Evolutionary conservation across 2,329 filamentous ascomycete genomes (phyloP).

Genomic region (Geoglossum cookeanum): DNA sequence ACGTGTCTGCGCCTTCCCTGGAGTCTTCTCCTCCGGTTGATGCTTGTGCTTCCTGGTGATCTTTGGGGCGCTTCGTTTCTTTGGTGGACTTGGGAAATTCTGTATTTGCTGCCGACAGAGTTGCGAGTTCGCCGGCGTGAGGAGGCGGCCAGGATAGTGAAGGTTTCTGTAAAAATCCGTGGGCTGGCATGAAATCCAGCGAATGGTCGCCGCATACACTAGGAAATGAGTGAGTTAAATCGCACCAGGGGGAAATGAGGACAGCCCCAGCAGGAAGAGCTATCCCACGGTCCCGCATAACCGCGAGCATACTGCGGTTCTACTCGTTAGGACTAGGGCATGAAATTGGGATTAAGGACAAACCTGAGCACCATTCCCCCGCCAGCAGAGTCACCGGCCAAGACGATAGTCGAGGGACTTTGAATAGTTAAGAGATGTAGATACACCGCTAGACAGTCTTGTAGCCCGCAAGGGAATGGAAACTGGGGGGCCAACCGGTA

Average conservation of each 20-base stretch:
- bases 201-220: slow-evolving; percentile 56
- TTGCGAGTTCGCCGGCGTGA: slow-evolving; percentile 50
- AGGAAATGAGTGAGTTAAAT: slow-evolving; percentile 87
- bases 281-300: slow-evolving; percentile 62
- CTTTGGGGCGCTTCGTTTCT: no score
- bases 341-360: slow-evolving; percentile 9
- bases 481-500: slow-evolving; percentile 88
- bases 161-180: slow-evolving; percentile 80
- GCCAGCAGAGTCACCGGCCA: slow-evolving; percentile 86
- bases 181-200: slow-evolving; percentile 71
- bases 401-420: slow-evolving; percentile 60
- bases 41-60: not conserved
- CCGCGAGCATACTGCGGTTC: slow-evolving; percentile 42
- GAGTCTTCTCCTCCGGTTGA: not conserved
- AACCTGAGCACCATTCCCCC: slow-evolving; percentile 59
- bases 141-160: slow-evolving; percentile 86
- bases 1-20: not conserved
- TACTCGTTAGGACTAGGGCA: not conserved
- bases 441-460: slow-evolving; percentile 80
- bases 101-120: no score
- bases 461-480: slow-evolving; percentile 81
- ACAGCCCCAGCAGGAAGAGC: slow-evolving; percentile 79
- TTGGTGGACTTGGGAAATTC: no score
- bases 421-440: slow-evolving; percentile 61
- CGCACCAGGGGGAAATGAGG: slow-evolving; percentile 87